Evolutionary conservation across 2,329 filamentous ascomycete genomes (phyloP).

Genomic region (Coniochaeta pulveracea): DNA sequence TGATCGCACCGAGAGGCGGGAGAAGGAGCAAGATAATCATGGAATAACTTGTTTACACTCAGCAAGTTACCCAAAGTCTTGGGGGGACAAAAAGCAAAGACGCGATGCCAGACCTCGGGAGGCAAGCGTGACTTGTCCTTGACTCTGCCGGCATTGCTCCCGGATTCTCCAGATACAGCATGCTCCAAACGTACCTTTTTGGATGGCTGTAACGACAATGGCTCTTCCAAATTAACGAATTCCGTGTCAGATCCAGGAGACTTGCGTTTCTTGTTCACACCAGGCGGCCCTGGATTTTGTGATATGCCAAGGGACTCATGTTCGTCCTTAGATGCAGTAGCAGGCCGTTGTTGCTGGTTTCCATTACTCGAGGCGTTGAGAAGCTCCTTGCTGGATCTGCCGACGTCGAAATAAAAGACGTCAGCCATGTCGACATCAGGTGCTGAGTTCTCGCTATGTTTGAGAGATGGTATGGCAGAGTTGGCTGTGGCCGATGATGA

Average conservation of each 20-base stretch:
- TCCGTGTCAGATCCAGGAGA: conserved; percentile 7
- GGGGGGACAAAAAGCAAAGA: conserved; percentile 57
- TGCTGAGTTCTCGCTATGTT: too few relatives aligned
- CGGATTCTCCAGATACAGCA: conserved; percentile 2
- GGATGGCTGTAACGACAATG: conserved; percentile 1
- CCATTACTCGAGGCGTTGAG: too few relatives aligned
- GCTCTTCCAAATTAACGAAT: conserved; percentile 1
- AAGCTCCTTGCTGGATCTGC: too few relatives aligned
- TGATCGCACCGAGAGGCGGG: conserved; percentile 18
- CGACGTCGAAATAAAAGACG: too few relatives aligned
- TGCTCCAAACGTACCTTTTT: conserved; percentile 19
- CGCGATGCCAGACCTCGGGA: conserved; percentile 56
- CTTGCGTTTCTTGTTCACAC: conserved; percentile 20
- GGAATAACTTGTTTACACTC: conserved; percentile 56
- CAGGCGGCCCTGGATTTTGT: conserved; percentile 1
- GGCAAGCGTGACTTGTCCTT: conserved; percentile 29
- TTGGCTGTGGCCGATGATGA: too few relatives aligned
- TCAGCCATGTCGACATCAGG: too few relatives aligned
- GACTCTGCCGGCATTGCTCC: conserved; percentile 1
- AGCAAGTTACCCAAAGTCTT: conserved; percentile 53
- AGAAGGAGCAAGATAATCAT: conserved; percentile 42
- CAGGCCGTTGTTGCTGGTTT: too few relatives aligned
- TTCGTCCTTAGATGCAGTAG: too few relatives aligned
- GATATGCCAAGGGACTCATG: not conserved
- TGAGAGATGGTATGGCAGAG: too few relatives aligned